Percentiles rank a stretch among this genome's conserved stretches.
Conservation (phyloP, 371 early-diverging fungal species). For the Syncephalastrum racemosum region DNA sequence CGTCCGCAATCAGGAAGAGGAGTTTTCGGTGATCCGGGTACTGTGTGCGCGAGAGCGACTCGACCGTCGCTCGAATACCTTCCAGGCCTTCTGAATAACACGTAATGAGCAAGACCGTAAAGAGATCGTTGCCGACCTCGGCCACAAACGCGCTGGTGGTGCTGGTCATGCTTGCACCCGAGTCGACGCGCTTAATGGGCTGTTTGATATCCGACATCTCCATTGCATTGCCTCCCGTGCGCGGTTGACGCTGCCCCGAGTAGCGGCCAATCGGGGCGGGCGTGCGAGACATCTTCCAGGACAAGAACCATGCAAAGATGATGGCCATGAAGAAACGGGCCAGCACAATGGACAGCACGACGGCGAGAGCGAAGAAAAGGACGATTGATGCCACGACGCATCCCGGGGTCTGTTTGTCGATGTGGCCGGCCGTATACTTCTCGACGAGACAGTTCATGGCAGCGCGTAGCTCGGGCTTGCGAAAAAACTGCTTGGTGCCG, state of each 20-base stretch:
- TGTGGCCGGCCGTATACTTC: conserved; percentile 73
- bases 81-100: conserved; percentile 92
- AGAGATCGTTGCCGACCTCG: conserved; percentile 48
- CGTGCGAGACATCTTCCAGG: conserved; percentile 61
- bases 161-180: conserved; percentile 10
- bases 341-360: conserved; percentile 69
- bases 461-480: conserved; percentile 46
- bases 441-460: conserved; percentile 58
- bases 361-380: conserved; percentile 62
- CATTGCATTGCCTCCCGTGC: conserved; percentile 11
- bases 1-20: conserved; percentile 89
- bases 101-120: conserved; percentile 71
- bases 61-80: conserved; percentile 85
- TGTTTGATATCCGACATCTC: conserved; percentile 31
- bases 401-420: conserved; percentile 81
- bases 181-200: conserved; percentile 15
- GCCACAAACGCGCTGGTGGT: conserved; percentile 7
- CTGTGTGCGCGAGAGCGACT: conserved; percentile 85
- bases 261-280: conserved; percentile 24
- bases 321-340: conserved; percentile 83
- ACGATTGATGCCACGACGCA: conserved; percentile 84
- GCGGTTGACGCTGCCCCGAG: neutral
- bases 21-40: conserved; percentile 90
- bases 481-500: conserved; percentile 66
- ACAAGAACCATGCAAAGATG: conserved; percentile 81